A percentile compares a stretch with the other conserved stretches of the same genome.
Conservation (phyloP, 139 green algal species). For the Coccomyxa sp. region DNA sequence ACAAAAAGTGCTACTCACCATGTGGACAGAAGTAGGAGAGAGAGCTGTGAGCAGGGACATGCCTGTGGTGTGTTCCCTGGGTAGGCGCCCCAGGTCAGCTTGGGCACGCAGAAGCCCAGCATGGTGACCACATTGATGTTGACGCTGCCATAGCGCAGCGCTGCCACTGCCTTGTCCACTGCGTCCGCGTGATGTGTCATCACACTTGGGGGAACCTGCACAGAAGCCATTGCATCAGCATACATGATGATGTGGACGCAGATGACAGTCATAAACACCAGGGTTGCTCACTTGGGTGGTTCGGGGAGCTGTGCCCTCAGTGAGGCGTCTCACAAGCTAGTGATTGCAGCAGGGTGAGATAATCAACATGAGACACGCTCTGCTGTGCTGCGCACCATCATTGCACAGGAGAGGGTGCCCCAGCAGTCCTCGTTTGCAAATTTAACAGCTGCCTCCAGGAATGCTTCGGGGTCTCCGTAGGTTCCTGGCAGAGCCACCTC, state of each 20-base stretch:
- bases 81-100: conserved; percentile 69
- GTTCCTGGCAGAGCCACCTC: conserved; percentile 56
- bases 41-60: too few relatives aligned
- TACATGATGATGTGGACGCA: too few relatives aligned
- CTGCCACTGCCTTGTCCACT: conserved; percentile 49
- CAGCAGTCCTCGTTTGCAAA: conserved; percentile 69
- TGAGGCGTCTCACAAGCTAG: too few relatives aligned
- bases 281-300: too few relatives aligned
- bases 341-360: too few relatives aligned
- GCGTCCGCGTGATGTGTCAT: background rate
- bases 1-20: too few relatives aligned
- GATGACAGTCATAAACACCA: too few relatives aligned
- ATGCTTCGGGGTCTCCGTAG: conserved; percentile 31
- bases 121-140: conserved; percentile 57
- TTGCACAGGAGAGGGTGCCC: conserved; percentile 58
- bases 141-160: conserved; percentile 69
- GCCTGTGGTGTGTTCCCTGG: conserved; percentile 39
- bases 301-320: too few relatives aligned
- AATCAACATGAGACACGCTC: too few relatives aligned
- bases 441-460: conserved; percentile 44
- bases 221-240: too few relatives aligned
- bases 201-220: background rate
- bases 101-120: conserved; percentile 43
- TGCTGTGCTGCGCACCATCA: too few relatives aligned
- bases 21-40: too few relatives aligned